Percentiles rank a stretch among this genome's conserved stretches.
Conservation (phyloP, 495 filamentous ascomycete species). For the Staphylotrichum tortipilum region DNA sequence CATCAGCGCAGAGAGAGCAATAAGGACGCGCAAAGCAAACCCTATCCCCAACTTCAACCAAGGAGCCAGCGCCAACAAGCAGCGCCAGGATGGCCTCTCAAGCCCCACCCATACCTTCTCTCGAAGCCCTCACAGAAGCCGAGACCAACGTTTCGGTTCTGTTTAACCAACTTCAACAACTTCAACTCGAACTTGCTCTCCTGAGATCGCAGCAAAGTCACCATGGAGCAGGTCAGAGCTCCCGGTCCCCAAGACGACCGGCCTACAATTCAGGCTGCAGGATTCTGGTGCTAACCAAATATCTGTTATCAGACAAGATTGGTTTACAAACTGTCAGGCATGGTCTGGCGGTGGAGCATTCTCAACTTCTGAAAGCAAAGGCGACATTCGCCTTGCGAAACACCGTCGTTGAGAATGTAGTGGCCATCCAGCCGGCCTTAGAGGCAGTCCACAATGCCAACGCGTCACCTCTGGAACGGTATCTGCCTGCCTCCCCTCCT, state of each 20-base stretch:
- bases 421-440: slow-evolving; percentile 63
- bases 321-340: background rate
- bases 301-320: background rate
- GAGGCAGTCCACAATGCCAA: slow-evolving; percentile 67
- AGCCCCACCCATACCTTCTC: background rate
- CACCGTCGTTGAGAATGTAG: slow-evolving; percentile 55
- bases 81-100: slow-evolving; percentile 1
- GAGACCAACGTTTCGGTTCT: slow-evolving; percentile 58
- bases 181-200: slow-evolving; percentile 60
- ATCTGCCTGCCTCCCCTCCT: slow-evolving; percentile 4
- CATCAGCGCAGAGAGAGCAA: too few species aligned
- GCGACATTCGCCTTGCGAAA: slow-evolving; percentile 58
- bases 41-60: background rate
- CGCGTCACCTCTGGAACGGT: slow-evolving; percentile 61
- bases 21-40: too few species aligned
- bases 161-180: slow-evolving; percentile 59
- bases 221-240: slow-evolving; percentile 2
- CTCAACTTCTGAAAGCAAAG: slow-evolving; percentile 58
- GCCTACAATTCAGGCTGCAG: too few species aligned
- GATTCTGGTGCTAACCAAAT: too few species aligned
- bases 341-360: slow-evolving; percentile 30
- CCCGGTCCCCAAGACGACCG: too few species aligned
- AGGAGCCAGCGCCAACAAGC: background rate
- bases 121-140: slow-evolving; percentile 25
- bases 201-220: slow-evolving; percentile 43